These are phyloP conservation scores for Arthroderma sp. DNA, from an alignment of 2,329 filamentous ascomycete genomes.

Conservation along the genomic window DNA sequence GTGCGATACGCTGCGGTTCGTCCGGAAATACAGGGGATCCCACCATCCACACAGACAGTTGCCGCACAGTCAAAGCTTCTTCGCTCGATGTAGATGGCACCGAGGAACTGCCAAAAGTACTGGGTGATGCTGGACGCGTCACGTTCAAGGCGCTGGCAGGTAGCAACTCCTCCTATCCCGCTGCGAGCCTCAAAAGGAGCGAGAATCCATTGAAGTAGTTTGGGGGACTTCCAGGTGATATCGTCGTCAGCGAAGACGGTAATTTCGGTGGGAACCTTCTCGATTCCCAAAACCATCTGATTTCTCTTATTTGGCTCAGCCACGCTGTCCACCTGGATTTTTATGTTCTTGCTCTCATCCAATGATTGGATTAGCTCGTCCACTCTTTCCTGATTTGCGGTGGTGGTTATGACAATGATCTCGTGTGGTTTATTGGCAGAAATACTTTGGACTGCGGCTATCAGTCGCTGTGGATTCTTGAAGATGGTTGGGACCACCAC, in stretches of 20 bases:
- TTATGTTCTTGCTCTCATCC: conserved; percentile 32
- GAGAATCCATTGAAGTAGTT: conserved; percentile 70
- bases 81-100: conserved; percentile 70
- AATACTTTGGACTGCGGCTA: conserved; percentile 49
- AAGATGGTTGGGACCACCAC: conserved; percentile 85
- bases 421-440: conserved; percentile 39
- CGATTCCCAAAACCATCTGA: conserved; percentile 75
- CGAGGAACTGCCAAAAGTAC: conserved; percentile 68
- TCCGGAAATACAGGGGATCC: conserved; percentile 77
- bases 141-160: conserved; percentile 64
- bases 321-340: conserved; percentile 55
- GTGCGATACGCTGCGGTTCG: conserved; percentile 74
- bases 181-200: conserved; percentile 64
- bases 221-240: conserved; percentile 63
- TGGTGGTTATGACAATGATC: conserved; percentile 67
- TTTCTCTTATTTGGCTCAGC: conserved; percentile 76
- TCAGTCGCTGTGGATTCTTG: conserved; percentile 62
- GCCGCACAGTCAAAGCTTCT: conserved; percentile 87
- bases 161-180: conserved; percentile 68
- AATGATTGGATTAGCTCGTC: conserved; percentile 35
- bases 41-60: conserved; percentile 77
- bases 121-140: conserved; percentile 28
- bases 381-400: conserved; percentile 53
- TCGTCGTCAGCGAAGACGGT: conserved; percentile 84
- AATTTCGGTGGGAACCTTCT: conserved; percentile 60